Percentiles rank a stretch among this genome's conserved stretches.
Evolutionary conservation across 352 stramenopile genomes (phyloP).

Genomic region (Phytopythium sindhum): DNA sequence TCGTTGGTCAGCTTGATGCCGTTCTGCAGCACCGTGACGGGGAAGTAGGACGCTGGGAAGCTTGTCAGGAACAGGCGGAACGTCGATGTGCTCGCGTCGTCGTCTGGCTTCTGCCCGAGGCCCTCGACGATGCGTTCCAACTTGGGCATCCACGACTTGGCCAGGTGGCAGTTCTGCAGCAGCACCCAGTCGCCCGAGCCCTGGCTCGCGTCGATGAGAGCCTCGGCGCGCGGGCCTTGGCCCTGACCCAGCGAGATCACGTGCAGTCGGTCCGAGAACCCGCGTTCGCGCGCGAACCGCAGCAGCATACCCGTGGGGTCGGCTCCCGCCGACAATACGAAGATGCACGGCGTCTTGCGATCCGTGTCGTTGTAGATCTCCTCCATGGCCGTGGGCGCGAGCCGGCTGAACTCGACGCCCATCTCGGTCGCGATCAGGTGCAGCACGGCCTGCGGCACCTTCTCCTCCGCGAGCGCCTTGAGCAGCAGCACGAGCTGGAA

Average conservation of each 20-base stretch:
- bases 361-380: constrained; percentile 93
- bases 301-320: constrained; percentile 93
- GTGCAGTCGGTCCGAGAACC: constrained; percentile 85
- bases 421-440: constrained; percentile 87
- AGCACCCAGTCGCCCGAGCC: constrained; percentile 90
- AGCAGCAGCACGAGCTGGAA: constrained; percentile 80
- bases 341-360: constrained; percentile 91
- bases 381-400: constrained; percentile 86
- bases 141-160: constrained; percentile 93
- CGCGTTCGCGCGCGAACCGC: constrained; percentile 89
- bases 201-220: constrained; percentile 86
- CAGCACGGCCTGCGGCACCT: constrained; percentile 81
- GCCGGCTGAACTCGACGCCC: constrained; percentile 82
- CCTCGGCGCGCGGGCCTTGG: constrained; percentile 88
- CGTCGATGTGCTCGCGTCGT: constrained; percentile 47
- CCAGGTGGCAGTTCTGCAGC: constrained; percentile 94
- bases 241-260: constrained; percentile 92
- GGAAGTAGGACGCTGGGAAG: constrained; percentile 90
- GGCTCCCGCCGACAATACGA: constrained; percentile 89
- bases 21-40: constrained; percentile 90
- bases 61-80: constrained; percentile 94
- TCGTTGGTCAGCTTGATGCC: constrained; percentile 94
- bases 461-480: constrained; percentile 87
- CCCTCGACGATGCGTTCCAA: constrained; percentile 91
- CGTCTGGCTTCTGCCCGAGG: constrained; percentile 50